Conservation (phyloP, 306 rosid genomes). For the Trifolium repens region DNA sequence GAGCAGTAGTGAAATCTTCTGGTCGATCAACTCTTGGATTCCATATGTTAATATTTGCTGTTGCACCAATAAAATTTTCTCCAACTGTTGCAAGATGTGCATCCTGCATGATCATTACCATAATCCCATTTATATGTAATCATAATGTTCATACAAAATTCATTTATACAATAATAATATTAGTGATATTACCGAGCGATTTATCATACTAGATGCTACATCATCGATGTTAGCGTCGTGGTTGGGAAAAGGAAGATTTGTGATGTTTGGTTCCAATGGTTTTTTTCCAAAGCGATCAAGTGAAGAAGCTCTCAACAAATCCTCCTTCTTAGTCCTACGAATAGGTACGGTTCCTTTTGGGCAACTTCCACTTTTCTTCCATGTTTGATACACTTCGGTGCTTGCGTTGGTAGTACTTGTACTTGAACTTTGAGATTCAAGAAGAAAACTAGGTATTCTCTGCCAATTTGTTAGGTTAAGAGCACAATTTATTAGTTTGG, state of each 20-base stretch:
- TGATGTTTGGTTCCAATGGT: neutral
- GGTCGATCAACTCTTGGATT: conserved; percentile 54
- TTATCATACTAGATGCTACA: neutral
- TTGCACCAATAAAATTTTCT: conserved; percentile 59
- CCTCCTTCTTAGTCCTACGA: conserved; percentile 53
- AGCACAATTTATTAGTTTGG: neutral
- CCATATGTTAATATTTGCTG: conserved; percentile 67
- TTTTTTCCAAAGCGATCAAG: conserved; percentile 56
- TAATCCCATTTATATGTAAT: neutral
- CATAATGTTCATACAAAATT: neutral
- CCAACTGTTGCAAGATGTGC: conserved; percentile 52
- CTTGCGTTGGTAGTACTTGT: neutral
- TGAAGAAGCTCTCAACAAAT: conserved; percentile 51
- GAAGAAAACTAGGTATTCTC: conserved; percentile 48
- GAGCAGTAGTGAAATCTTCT: conserved; percentile 65
- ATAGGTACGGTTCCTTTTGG: conserved; percentile 69
- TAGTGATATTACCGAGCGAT: conserved; percentile 53
- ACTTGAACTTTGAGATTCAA: conserved; percentile 26
- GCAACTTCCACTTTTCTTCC: conserved; percentile 75
- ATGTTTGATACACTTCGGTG: conserved; percentile 43
- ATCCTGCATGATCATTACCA: conserved; percentile 41
- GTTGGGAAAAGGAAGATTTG: neutral
- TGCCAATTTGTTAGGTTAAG: conserved; percentile 18
- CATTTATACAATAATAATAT: neutral
- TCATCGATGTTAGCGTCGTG: neutral